Base-by-base conservation (phyloP, 805 yeast genomes). In the Ogataea thermomethanolica region DNA sequence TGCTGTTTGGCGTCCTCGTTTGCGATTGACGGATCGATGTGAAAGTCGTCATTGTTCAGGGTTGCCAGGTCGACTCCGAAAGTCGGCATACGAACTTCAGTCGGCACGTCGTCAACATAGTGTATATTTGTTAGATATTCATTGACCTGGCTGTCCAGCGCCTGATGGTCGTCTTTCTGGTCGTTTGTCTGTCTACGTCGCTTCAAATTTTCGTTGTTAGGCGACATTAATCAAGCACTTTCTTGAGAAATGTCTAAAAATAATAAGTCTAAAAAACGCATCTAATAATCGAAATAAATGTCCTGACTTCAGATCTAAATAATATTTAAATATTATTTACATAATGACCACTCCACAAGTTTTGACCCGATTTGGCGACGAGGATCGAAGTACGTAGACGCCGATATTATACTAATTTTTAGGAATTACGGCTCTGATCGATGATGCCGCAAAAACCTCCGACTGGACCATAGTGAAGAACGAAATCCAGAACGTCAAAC, bases 61-160 rank as follows among this genome's bases (percentile, higher is more conserved):
- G 54, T 37, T 15, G 51, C 41, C 25, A 56, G 41, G 37, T 51
- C 59, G 10, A 51, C 58, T 3, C 50, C 59, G 29, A 53, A 50
- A 8, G 49, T 46, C 25, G 45, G 48, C 27, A 50, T 46, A 7
- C 44, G 47, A 8, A 48, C 54, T 11, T 44, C 50, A 13, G 38
- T 25, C 23, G 43, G 49, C 5, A 44, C 55, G 25, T 41, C 54
- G 14, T 54, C 59, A 12, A 53, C 29, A 32, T 54, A 56, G 15
- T 52, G 48, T 14, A 57, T 55, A 31, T 45, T 46, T 11, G 56
- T 55, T 26, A 59, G 51, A 34, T 56, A 58, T 33, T 59, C 59
- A 17, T 45, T 52, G 13, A 58, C 63, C 40, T 58, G 60, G 7
- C 43, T 46, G 29, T 56, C 55, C 22, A 58, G 43, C 3, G 55